Percentiles rank a stretch among this genome's conserved stretches.
phyloP scores from a whole-genome alignment of 495 filamentous ascomycete species.

The Clohesyomyces aquaticus region DNA sequence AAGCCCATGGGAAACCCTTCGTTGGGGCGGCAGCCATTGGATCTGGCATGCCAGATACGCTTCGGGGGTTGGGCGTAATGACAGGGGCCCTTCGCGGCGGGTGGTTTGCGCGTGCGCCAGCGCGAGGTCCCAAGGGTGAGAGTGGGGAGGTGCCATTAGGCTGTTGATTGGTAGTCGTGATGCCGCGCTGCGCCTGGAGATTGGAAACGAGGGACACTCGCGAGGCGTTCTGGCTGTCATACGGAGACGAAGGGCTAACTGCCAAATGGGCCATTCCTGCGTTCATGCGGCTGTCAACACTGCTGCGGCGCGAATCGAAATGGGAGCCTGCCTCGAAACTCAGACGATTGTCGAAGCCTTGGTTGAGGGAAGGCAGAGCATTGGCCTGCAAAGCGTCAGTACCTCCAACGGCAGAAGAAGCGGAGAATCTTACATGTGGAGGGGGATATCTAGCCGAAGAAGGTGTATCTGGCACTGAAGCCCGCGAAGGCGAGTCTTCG shows the following conservation, averaged over 20 bases:
- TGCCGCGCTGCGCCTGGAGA: conserved; percentile 46
- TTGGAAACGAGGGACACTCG: conserved; percentile 49
- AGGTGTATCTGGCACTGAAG: conserved; percentile 47
- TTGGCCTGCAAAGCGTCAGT: conserved; percentile 15
- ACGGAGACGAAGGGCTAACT: conserved; percentile 47
- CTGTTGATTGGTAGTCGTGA: conserved; percentile 38
- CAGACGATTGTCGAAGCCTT: conserved; percentile 45
- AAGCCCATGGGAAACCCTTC: conserved; percentile 52
- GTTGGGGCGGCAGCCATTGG: conserved; percentile 50
- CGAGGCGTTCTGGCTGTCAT: conserved; percentile 50
- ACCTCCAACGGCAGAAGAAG: conserved; percentile 9
- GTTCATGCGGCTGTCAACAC: conserved; percentile 51
- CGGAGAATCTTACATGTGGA: conserved; percentile 18
- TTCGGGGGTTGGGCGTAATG: conserved; percentile 46
- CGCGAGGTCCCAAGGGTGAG: conserved; percentile 43
- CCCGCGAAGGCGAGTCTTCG: conserved; percentile 47
- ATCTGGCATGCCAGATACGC: conserved; percentile 48
- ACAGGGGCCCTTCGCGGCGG: conserved; percentile 47
- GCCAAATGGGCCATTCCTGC: conserved; percentile 45
- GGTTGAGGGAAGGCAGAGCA: conserved; percentile 45
- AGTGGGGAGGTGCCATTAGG: conserved; percentile 45
- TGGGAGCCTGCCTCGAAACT: conserved; percentile 41
- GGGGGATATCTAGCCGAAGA: conserved; percentile 43
- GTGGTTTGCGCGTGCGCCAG: conserved; percentile 27
- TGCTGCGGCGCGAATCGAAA: conserved; percentile 50